phyloP scores from a whole-genome alignment of 1,284 basidiomycete species.

The Ustilago esculenta region DNA sequence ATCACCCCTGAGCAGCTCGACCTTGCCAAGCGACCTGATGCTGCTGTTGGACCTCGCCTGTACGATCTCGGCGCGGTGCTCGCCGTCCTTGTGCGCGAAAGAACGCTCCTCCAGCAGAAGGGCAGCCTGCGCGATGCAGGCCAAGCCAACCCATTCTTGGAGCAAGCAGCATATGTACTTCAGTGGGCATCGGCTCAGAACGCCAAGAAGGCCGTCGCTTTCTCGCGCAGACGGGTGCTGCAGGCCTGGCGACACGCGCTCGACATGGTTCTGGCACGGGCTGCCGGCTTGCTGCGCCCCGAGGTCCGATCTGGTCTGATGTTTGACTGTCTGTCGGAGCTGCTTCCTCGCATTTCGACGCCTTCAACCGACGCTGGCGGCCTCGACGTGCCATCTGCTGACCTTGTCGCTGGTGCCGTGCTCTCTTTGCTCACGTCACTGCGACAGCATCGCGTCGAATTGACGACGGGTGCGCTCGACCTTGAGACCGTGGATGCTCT shows the following conservation, averaged over 20 bases:
- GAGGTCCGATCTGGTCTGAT: slow-evolving; percentile 55
- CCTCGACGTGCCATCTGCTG: slow-evolving; percentile 75
- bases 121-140: slow-evolving; percentile 49
- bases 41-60: slow-evolving; percentile 76
- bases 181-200: slow-evolving; percentile 61
- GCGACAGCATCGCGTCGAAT: slow-evolving; percentile 48
- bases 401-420: slow-evolving; percentile 82
- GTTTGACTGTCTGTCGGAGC: slow-evolving; percentile 59
- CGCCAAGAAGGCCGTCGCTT: slow-evolving; percentile 55
- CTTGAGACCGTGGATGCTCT: slow-evolving; percentile 59
- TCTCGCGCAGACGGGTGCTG: slow-evolving; percentile 52
- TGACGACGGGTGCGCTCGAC: slow-evolving; percentile 39
- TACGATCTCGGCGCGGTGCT: slow-evolving; percentile 80
- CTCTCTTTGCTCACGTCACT: slow-evolving; percentile 85
- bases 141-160: slow-evolving; percentile 52
- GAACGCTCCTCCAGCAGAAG: slow-evolving; percentile 49
- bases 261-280: slow-evolving; percentile 59
- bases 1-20: slow-evolving; percentile 72
- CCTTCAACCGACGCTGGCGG: slow-evolving; percentile 47
- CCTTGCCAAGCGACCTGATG: slow-evolving; percentile 78
- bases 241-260: slow-evolving; percentile 62
- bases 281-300: slow-evolving; percentile 51
- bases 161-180: slow-evolving; percentile 54
- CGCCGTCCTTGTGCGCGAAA: slow-evolving; percentile 47
- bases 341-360: slow-evolving; percentile 56